A percentile compares a stretch with the other conserved stretches of the same genome.
These are phyloP conservation scores for Arthrobotrys megalospora DNA, from an alignment of 2,329 filamentous ascomycete genomes.

Conservation along the genomic window DNA sequence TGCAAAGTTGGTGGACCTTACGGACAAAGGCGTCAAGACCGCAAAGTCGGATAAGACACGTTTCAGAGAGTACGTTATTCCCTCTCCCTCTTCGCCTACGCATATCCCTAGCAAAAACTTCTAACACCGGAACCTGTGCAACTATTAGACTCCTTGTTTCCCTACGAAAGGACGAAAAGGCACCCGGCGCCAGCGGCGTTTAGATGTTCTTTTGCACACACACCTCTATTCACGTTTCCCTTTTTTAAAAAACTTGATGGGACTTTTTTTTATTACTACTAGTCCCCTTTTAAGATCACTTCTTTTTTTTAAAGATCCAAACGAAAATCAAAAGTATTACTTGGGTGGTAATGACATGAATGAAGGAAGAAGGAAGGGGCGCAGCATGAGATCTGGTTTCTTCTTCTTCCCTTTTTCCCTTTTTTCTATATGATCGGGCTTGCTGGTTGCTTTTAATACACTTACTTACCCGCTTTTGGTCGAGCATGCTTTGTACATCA, in stretches of 20 bases:
- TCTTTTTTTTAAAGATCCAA: not conserved
- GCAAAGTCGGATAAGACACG: slow-evolving; percentile 94
- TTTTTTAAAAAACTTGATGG: not conserved
- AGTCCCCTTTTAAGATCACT: not conserved
- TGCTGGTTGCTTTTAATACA: slow-evolving; percentile 19
- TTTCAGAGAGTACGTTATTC: slow-evolving; percentile 79
- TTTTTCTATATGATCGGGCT: not conserved
- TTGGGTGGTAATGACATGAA: slow-evolving; percentile 25
- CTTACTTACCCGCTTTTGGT: not conserved
- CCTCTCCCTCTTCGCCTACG: not conserved
- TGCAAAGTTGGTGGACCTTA: slow-evolving; percentile 95
- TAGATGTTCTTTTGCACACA: slow-evolving; percentile 66
- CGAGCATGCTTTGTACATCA: slow-evolving; percentile 24
- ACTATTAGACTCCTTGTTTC: slow-evolving; percentile 76
- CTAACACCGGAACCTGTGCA: slow-evolving; percentile 3
- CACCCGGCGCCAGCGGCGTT: slow-evolving; percentile 77
- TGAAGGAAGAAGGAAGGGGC: not conserved
- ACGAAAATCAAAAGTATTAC: slow-evolving; percentile 10
- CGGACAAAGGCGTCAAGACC: slow-evolving; percentile 88
- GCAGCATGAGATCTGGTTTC: too few species aligned
- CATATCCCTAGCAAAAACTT: not conserved
- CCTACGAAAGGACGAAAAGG: slow-evolving; percentile 93
- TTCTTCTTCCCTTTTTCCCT: not conserved
- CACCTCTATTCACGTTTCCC: not conserved
- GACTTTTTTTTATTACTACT: not conserved